These are phyloP conservation scores for Diplodia mutila DNA, from an alignment of 2,329 filamentous ascomycete species.

Conservation along the genomic window DNA sequence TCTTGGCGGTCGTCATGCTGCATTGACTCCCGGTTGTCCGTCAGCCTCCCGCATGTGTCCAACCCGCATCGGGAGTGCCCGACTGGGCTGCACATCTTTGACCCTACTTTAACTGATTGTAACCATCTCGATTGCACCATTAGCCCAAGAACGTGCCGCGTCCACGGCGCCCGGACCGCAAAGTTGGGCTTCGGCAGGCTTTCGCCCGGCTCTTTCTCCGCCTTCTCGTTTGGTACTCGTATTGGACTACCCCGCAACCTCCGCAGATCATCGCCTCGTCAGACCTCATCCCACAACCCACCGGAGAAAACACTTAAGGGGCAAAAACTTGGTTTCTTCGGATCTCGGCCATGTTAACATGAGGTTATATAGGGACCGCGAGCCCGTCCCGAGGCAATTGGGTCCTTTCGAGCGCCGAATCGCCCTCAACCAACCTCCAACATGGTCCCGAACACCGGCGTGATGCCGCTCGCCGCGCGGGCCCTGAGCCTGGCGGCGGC, in stretches of 20 bases:
- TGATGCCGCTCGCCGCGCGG: not conserved
- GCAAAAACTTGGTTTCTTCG: conserved; percentile 5
- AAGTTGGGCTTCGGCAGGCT: not conserved
- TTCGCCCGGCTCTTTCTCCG: conserved; percentile 5
- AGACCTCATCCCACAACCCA: conserved; percentile 22
- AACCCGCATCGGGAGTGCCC: not conserved
- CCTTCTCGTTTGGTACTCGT: conserved; percentile 12
- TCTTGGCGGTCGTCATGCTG: conserved; percentile 13
- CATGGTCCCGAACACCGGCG: not conserved
- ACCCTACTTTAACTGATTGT: not conserved
- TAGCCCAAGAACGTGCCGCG: not conserved
- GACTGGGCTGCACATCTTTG: not conserved
- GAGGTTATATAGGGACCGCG: conserved; percentile 5
- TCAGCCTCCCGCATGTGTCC: conserved; percentile 5
- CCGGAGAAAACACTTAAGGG: conserved; percentile 7
- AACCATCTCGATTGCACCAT: not conserved
- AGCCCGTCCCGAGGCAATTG: not conserved
- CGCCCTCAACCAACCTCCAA: not conserved
- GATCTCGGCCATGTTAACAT: not conserved
- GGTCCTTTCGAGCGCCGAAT: not conserved
- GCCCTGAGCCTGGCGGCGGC: conserved; percentile 1
- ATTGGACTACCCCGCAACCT: conserved; percentile 20
- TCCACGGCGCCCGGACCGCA: not conserved
- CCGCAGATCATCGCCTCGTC: conserved; percentile 21
- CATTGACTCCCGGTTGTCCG: not conserved